Evolutionary conservation across 2,329 filamentous ascomycete genomes (phyloP).

Genomic region (Fusarium graminum): DNA sequence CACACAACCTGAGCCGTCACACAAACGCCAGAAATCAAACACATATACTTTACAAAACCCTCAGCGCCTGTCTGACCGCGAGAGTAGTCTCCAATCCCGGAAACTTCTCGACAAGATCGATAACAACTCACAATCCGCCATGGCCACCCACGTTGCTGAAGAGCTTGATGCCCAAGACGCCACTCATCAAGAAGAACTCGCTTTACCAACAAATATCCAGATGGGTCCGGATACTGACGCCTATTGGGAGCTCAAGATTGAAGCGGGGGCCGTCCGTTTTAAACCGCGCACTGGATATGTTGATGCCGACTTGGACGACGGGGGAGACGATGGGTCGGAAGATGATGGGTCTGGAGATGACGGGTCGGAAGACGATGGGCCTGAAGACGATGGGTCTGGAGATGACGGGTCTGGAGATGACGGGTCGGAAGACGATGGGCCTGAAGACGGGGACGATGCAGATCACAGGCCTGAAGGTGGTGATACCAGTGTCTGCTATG

Average conservation of each 20-base stretch:
- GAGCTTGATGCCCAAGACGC: background rate
- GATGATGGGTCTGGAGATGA: too few species aligned
- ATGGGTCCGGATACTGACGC: background rate
- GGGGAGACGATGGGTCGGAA: too few species aligned
- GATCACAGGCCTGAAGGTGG: too few species aligned
- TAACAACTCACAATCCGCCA: conserved; percentile 40
- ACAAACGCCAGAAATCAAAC: conserved; percentile 40
- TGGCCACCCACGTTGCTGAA: background rate
- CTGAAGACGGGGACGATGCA: too few species aligned
- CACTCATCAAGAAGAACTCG: background rate
- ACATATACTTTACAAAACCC: conserved; percentile 7
- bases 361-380: too few species aligned
- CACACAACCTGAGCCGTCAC: conserved; percentile 7
- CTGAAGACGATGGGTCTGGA: too few species aligned
- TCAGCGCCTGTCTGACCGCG: background rate
- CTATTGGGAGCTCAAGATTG: background rate
- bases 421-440: too few species aligned
- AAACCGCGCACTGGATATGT: background rate
- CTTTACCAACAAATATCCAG: conserved; percentile 18
- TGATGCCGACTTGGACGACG: background rate
- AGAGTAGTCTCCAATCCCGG: conserved; percentile 22
- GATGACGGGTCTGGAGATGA: too few species aligned
- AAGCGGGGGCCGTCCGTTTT: background rate
- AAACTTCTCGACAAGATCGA: conserved; percentile 44
- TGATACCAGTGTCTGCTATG: too few species aligned